Evolutionary conservation across 768 basidiomycete genomes (phyloP), one percentile per base, ranked within the genome.

Genomic region (Phylloporus sp.): DNA sequence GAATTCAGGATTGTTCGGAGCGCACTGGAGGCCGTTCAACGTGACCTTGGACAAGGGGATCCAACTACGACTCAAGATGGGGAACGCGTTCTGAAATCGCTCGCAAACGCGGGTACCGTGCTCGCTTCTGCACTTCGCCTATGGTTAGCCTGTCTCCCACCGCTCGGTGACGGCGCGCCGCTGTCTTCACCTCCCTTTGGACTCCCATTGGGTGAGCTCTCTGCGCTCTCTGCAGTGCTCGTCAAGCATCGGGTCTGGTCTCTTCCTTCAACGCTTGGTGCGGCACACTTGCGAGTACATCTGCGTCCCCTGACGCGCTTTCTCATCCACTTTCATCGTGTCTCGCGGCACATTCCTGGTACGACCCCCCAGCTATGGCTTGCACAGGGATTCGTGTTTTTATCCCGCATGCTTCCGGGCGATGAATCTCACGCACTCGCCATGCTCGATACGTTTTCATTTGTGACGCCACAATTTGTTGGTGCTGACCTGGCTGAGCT

Each of bases 351-450:
- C 11, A 69, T 81, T 11, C 83, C 86, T 6, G 74, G 66, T 18
- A 74, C 74, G n/a, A 66, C 76, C 5, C 67, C 73, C 23, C 74
- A 80, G 44, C 59, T 82, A 17, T 88, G 86, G 86, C 67, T 84
- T 31, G 79, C 80, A 1, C 84, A 86, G 52, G 78, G 80, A 3
- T 73, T 84, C 27, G 67, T 77, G 0, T 74, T 86, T 37, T 54
- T 87, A 1, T 54, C 66, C 13, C 67, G 75, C 27, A 69, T 84
- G 20, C 68, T 81, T 11, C 86, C 85, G 0, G 90, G 91, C 11
- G 86, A 94, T 52, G 92, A 94, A 60, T 77, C 77, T 1, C 58
- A 68, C 28, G 83, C 78, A 0, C 53, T 70, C 20, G 61, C 60
- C 20, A 66, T 79, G 44, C 48, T 81, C 20, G 63, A 54, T 7